Percentiles rank a stretch among this genome's conserved stretches.
Evolutionary conservation across 305 asterid genomes (phyloP).

Genomic region (Euphrasia arctica): DNA sequence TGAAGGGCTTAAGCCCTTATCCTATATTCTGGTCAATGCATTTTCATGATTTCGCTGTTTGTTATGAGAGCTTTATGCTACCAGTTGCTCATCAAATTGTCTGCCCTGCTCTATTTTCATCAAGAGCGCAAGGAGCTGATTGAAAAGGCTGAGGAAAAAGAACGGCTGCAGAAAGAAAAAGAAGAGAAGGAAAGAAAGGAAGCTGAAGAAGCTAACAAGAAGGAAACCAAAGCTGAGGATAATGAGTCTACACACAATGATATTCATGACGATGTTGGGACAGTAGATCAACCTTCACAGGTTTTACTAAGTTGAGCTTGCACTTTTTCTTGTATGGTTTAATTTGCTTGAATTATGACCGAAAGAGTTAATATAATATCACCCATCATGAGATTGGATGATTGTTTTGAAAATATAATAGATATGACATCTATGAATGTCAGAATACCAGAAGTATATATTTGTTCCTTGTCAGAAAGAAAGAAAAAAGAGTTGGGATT

Average conservation of each 20-base stretch:
- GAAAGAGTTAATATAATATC: constrained; percentile 15
- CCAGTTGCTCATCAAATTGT: constrained; percentile 23
- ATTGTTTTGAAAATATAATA: constrained; percentile 9
- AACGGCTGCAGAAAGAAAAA: constrained; percentile 71
- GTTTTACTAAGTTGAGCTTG: constrained; percentile 33
- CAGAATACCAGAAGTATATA: constrained; percentile 1
- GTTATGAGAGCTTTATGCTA: constrained; percentile 9
- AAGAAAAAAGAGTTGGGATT: constrained; percentile 7
- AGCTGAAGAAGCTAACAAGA: constrained; percentile 44
- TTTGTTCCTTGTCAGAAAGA: neutral
- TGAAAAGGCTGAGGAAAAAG: constrained; percentile 90
- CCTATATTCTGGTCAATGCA: constrained; percentile 5
- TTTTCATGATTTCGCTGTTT: constrained; percentile 12
- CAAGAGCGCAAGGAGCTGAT: constrained; percentile 84
- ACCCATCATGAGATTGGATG: constrained; percentile 17
- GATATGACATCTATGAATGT: constrained; percentile 1
- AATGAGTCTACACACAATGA: too few species aligned
- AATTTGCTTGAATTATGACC: constrained; percentile 23
- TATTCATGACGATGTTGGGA: constrained; percentile 41
- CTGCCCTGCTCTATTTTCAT: constrained; percentile 24
- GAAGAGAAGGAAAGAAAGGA: constrained; percentile 67
- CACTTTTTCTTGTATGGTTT: constrained; percentile 8
- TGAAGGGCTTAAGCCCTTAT: constrained; percentile 12
- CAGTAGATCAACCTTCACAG: constrained; percentile 51
- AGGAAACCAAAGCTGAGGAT: constrained; percentile 41